Conservation (phyloP, 106 monocot genomes). For the Allium sativum region DNA sequence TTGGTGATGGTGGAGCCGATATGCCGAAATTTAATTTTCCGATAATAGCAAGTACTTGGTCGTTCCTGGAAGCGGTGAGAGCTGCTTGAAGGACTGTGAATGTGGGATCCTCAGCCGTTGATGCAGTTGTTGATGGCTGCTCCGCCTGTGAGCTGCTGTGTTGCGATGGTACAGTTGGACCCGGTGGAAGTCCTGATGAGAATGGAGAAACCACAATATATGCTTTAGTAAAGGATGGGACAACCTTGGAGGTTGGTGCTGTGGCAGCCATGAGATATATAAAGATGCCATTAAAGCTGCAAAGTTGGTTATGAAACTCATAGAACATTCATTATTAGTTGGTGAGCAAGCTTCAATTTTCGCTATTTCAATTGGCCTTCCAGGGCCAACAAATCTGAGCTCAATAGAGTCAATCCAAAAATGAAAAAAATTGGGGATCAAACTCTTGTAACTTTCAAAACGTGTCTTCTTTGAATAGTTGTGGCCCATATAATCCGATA, state of each 20-base stretch:
- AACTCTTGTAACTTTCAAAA: conserved; percentile 52
- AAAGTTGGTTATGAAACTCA: conserved; percentile 63
- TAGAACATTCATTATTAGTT: neutral
- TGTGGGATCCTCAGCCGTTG: conserved; percentile 43
- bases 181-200: conserved; percentile 95
- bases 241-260: conserved; percentile 86
- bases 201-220: conserved; percentile 95
- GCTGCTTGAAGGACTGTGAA: conserved; percentile 52
- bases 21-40: conserved; percentile 22
- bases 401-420: conserved; percentile 64
- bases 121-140: conserved; percentile 78
- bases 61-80: conserved; percentile 72
- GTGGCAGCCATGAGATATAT: conserved; percentile 91
- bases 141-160: conserved; percentile 78
- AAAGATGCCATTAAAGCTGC: conserved; percentile 89
- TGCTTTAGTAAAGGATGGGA: conserved; percentile 92
- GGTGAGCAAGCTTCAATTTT: conserved; percentile 30
- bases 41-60: conserved; percentile 84
- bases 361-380: conserved; percentile 92
- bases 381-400: conserved; percentile 70
- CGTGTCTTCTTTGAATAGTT: conserved; percentile 43
- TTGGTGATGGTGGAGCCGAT: neutral
- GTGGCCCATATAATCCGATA: conserved; percentile 51
- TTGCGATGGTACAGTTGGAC: conserved; percentile 94
- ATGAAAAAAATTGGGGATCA: conserved; percentile 62